Base-by-base conservation (phyloP, 495 filamentous ascomycete genomes). In the Talaromyces nanjingensis region DNA sequence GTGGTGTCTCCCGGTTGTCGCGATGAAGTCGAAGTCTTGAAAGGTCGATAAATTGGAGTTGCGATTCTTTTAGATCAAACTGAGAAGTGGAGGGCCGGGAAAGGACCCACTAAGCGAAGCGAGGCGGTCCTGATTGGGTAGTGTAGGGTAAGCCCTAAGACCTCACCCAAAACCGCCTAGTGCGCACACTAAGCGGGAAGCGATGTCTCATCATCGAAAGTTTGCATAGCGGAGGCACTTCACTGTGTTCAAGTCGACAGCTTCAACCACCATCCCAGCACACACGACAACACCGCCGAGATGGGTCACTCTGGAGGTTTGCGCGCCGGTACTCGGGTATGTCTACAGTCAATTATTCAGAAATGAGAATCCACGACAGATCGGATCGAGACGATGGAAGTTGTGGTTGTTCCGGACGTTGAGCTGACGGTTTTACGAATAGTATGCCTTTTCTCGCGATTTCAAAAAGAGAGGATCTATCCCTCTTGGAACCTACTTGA, bases 251-350 rank as follows among this genome's bases (percentile, higher is more conserved):
- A 71, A 71, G 76, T 77, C 76, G 76, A 76, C 73, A 76, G 70
- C 71, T 73, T 71, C 73, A 67, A 73, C 75, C 71, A 74, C 71
- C 73, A 63, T 37, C 27, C 66, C 58, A 78, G 69, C 20, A 69
- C 62, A 59, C 74, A 77, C 71, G 70, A 74, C 73, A 78, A 75
- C 68, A 81, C 71, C 78, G 76, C 76, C 83, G 81, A 76, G 70
- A 98, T 97, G 93, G 92, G 92, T 93, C 93, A 97, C 87, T 86
- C 92, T 67, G 87, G 88, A 77, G 93, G 93, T 93, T 87, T 97
- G 73, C 84, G 93, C 78, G 86, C 90, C 73, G 93, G 93, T 80
- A 98, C 93, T 80, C 90, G 93, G 79, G 86, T 87, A 84, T 68
- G 86, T 84, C 66, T 22, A 39, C 11, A 18, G 9, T 29, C 31